Base-by-base conservation (phyloP, 2,329 filamentous ascomycete species). In the Tolypocladium capitatum region DNA sequence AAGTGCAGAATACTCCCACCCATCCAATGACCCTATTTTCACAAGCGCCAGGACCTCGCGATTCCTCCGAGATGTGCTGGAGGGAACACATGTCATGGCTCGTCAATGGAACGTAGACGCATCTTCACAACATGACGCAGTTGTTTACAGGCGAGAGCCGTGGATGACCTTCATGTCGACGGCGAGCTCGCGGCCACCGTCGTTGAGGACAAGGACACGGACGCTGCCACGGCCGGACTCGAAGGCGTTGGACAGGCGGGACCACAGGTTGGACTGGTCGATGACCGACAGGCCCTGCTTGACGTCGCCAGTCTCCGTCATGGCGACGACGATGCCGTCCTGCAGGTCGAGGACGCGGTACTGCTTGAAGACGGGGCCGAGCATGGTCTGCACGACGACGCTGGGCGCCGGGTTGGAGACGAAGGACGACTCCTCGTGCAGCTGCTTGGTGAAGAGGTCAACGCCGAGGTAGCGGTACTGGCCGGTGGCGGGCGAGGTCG, bases 381-480 rank as follows among this genome's bases (percentile, higher is more conserved):
- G 86, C 89, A 98, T 97, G 75, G 91, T 97, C 84, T 98, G 92
- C 63, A 98, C 91, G 55, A 97, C 82, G 52, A 98, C 92, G 60
- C 87, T 95, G 60, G 91, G 91, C 57, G 86, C 87, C 56, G 92
- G 92, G 84, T 94, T 94, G 73, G 87, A 90, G 74, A 97, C 83
- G 75, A 95, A 96, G 62, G 85, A 91, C 49, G 88, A 95, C 84
- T 98, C 92, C 76, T 98, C 92, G 66, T 97, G 89, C 57, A 98
- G 81, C 77, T 97, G 88, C 81, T 95, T 94, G 79, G 90, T 96
- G 87, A 98, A 98, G 64, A 98, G 86, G 72, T 98, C 92, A 59
- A 98, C 92, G 81, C 92, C 92, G 55, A 98, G 86, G 81, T 97
- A 98, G 68, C 92, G 87, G 84, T 98, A 91, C 81, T 98, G 92